phyloP scores from a whole-genome alignment of 768 basidiomycete genomes.

The Tylopilus subfusipes region DNA sequence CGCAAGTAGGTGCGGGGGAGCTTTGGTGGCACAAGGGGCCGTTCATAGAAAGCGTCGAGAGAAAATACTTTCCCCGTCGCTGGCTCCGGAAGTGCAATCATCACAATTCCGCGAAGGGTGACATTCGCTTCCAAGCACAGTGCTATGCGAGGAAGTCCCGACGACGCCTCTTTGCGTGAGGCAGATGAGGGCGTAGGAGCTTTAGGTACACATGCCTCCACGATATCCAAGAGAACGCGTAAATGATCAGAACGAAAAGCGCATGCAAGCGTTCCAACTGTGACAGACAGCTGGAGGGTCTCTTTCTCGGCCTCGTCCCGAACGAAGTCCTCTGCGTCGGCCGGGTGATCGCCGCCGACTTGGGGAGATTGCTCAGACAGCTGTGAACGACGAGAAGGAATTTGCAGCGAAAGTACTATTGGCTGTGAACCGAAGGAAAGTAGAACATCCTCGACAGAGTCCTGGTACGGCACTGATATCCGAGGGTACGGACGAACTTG shows the following conservation, averaged over 20 bases:
- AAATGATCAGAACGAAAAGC: slow-evolving; percentile 58
- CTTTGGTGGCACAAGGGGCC: slow-evolving; percentile 56
- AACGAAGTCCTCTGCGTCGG: slow-evolving; percentile 4
- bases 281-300: slow-evolving; percentile 39
- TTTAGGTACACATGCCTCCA: slow-evolving; percentile 32
- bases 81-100: slow-evolving; percentile 43
- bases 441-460: slow-evolving; percentile 42
- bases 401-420: slow-evolving; percentile 52
- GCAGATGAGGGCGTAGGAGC: slow-evolving; percentile 15
- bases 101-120: slow-evolving; percentile 42
- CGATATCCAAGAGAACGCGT: slow-evolving; percentile 43
- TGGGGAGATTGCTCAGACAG: slow-evolving; percentile 5
- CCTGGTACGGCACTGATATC: slow-evolving; percentile 7
- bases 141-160: slow-evolving; percentile 18
- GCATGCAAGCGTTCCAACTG: slow-evolving; percentile 51
- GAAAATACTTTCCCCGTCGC: slow-evolving; percentile 4
- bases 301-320: slow-evolving; percentile 23
- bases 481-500: slow-evolving; percentile 5
- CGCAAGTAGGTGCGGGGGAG: slow-evolving; percentile 52
- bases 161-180: slow-evolving; percentile 9
- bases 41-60: slow-evolving; percentile 46
- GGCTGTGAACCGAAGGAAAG: slow-evolving; percentile 64
- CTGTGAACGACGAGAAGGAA: slow-evolving; percentile 34
- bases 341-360: slow-evolving; percentile 4
- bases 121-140: slow-evolving; percentile 35